Base-by-base conservation (phyloP, 805 yeast genomes). In the Torulaspora maleeae region DNA sequence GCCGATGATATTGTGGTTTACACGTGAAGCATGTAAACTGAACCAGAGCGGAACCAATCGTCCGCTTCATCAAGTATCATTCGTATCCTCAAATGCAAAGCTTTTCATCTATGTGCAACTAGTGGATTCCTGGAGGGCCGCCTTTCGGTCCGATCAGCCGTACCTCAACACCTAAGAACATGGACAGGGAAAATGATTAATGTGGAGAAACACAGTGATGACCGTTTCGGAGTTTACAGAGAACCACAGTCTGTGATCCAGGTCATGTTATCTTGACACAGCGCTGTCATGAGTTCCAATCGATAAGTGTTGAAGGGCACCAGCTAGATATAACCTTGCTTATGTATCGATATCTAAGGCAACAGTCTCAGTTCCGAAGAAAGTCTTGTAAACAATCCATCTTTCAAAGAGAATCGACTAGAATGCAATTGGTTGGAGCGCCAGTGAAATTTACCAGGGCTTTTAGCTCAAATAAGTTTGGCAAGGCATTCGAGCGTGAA, bases 401-500 rank as follows among this genome's bases (percentile, higher is more conserved):
- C 25, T 22, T 5, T 35, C 12, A 24, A 20, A 5, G 13, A 24
- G 16, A 19, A 5, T 5, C 9, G 27, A 35, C 9, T 12, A n/a
- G 4, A 20, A 35, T 35, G 27, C 12, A n/a, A 9, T 22, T 8
- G 10, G 12, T 13, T 19, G n/a, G 7, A 8, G 15, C 12, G 20
- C 11, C 38, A 30, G 12, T 24, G 20, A 32, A 32, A 19, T 16
- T 16, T 4, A 19, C 22, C 19, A 17, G 35, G 7, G 4, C 10
- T 12, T 32, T 32, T 10, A 32, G 35, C 40, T 22, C 43, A 8
- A 49, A 52, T 15, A 70, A 69, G 16, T 68, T 69, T 46, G 43
- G 44, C 17, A 49, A 52, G 12, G 64, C 44, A 47, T 49, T 73
- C 19, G 43, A 52, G n/a, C 43, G 56, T 15, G 72, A 74, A 47